Conservation (phyloP, 75 land plant genomes). For the Selaginella tamariscina region DNA sequence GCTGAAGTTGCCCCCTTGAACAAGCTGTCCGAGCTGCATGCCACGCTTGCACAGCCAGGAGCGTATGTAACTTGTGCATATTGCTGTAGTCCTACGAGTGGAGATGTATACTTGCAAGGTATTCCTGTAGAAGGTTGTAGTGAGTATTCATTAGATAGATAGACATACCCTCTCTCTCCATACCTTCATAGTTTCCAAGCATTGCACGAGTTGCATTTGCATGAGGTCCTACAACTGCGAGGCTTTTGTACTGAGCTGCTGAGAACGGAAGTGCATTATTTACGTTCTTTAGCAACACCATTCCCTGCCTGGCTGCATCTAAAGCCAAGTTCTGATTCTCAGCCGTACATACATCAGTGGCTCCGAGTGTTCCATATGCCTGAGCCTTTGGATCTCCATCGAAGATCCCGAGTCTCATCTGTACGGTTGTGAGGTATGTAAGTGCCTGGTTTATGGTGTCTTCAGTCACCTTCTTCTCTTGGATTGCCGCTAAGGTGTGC, state of each 20-base stretch:
- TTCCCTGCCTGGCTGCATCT: constrained; percentile 49
- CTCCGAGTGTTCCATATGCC: constrained; percentile 16
- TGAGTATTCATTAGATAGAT: not conserved
- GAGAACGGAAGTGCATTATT: constrained; percentile 27
- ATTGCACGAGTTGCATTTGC: constrained; percentile 35
- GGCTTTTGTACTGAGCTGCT: not conserved
- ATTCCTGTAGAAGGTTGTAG: constrained; percentile 17
- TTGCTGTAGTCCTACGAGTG: constrained; percentile 19
- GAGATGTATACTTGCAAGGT: constrained; percentile 30
- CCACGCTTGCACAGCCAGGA: constrained; percentile 27
- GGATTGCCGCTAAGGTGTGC: constrained; percentile 17
- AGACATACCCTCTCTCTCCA: not conserved
- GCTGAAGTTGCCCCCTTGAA: constrained; percentile 19
- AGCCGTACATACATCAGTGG: constrained; percentile 26
- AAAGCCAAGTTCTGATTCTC: constrained; percentile 29
- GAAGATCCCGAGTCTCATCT: constrained; percentile 42
- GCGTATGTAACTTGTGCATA: constrained; percentile 6
- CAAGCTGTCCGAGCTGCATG: not conserved
- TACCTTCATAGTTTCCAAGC: constrained; percentile 50
- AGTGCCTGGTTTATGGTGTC: constrained; percentile 12
- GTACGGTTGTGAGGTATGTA: constrained; percentile 17
- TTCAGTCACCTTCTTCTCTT: constrained; percentile 18
- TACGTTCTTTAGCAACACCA: constrained; percentile 44
- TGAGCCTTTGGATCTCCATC: constrained; percentile 27
- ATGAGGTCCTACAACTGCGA: constrained; percentile 44